These are phyloP conservation scores for Penicillium sp. DNA, from an alignment of 2,329 filamentous ascomycete genomes.

Conservation along the genomic window DNA sequence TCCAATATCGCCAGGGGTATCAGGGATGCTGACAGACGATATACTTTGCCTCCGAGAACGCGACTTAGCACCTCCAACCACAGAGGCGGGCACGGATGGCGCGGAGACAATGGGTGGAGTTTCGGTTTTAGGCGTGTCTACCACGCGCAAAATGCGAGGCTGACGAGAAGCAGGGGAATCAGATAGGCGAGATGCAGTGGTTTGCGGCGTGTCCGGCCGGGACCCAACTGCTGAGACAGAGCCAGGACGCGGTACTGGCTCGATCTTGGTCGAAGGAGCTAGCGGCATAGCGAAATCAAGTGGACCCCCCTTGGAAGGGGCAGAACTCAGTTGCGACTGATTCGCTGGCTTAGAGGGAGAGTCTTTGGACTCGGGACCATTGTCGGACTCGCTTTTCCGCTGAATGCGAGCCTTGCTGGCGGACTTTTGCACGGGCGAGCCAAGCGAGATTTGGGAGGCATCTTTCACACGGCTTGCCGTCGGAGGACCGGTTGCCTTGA, in stretches of 20 bases:
- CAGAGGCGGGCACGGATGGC: constrained; percentile 32
- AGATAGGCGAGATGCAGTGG: constrained; percentile 36
- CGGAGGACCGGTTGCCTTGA: constrained; percentile 19
- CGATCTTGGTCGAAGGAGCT: constrained; percentile 23
- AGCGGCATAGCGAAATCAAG: constrained; percentile 35
- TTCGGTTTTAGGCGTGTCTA: constrained; percentile 55
- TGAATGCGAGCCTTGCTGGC: constrained; percentile 29
- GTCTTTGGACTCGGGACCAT: constrained; percentile 19
- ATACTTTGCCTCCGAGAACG: constrained; percentile 42
- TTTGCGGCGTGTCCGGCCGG: constrained; percentile 49
- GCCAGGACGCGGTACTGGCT: constrained; percentile 27
- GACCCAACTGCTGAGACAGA: constrained; percentile 40
- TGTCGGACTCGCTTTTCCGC: constrained; percentile 21
- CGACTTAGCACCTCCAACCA: constrained; percentile 30
- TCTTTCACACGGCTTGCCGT: constrained; percentile 29
- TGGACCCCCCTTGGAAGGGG: constrained; percentile 29
- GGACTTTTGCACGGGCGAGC: constrained; percentile 40
- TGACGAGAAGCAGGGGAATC: constrained; percentile 40
- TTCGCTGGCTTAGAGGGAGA: constrained; percentile 6
- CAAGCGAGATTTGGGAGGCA: constrained; percentile 39
- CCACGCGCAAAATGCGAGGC: constrained; percentile 54
- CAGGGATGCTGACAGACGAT: constrained; percentile 56
- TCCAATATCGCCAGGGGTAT: constrained; percentile 57
- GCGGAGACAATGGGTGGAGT: constrained; percentile 31
- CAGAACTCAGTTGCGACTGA: constrained; percentile 7